Percentiles rank a stretch among this genome's conserved stretches.
Conservation (phyloP, 2,329 filamentous ascomycete species). For the Drechslerella stenobrocha region DNA sequence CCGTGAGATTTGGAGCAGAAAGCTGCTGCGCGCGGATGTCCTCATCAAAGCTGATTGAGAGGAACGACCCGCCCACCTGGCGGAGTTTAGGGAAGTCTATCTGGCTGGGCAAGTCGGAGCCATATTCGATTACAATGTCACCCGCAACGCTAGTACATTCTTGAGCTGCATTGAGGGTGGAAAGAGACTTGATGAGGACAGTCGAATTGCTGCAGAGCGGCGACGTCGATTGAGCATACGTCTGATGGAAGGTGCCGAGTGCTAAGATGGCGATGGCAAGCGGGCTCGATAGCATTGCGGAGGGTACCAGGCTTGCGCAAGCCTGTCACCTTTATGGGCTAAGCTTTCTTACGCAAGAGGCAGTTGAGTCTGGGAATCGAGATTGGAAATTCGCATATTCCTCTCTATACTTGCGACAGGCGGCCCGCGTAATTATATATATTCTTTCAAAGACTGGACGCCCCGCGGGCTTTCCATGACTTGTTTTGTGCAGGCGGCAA, state of each 20-base stretch:
- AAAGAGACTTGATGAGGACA: conserved; percentile 16
- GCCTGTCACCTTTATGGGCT: too few relatives aligned
- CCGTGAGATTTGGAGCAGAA: conserved; percentile 29
- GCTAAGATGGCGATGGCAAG: conserved; percentile 7
- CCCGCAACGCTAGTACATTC: conserved; percentile 9
- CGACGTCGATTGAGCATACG: conserved; percentile 11
- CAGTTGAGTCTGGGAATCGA: too few relatives aligned
- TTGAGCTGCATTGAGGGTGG: conserved; percentile 6
- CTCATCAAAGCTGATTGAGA: conserved; percentile 25
- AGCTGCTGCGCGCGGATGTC: conserved; percentile 13
- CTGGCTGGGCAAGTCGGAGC: conserved; percentile 7
- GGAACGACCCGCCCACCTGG: conserved; percentile 9
- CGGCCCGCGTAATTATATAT: too few relatives aligned
- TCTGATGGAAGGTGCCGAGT: not conserved
- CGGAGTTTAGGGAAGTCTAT: conserved; percentile 25
- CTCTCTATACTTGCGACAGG: too few relatives aligned
- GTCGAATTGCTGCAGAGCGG: conserved; percentile 15
- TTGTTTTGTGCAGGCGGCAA: too few relatives aligned
- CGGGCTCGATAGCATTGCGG: too few relatives aligned
- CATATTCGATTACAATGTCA: conserved; percentile 22
- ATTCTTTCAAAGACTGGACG: too few relatives aligned
- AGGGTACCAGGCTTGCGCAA: too few relatives aligned
- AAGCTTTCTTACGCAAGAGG: too few relatives aligned
- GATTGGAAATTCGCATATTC: too few relatives aligned
- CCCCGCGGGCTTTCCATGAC: too few relatives aligned